Evolutionary conservation across 2,329 filamentous ascomycete genomes (phyloP), one percentile per base, ranked within the genome.

Genomic region (Zymoseptoria brevis): DNA sequence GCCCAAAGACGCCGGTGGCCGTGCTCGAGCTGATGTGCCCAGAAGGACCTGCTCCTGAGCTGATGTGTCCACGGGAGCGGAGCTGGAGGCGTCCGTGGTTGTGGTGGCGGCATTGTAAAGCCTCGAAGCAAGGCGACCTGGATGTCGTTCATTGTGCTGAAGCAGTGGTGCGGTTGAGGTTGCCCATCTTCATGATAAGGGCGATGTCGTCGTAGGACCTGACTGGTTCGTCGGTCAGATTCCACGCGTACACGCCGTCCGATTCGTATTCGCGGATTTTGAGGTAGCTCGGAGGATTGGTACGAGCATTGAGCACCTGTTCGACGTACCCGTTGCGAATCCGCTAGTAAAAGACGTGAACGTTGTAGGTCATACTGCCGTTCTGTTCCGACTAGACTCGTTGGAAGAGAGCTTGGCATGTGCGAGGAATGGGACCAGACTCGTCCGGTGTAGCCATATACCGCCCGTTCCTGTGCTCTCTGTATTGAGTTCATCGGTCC

Each of bases 141-240:
- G 1, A 92, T 97, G 75, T 99, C 94, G 75, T 99, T 99, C 94
- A 99, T 99, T 78, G 96, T 97, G 60, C 94, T 99, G 89, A 91
- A 13, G 94, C 94, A 21, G 85, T 87, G 0, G 94, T 97, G 53
- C 94, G 87, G 59, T 89, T 96, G 64, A 83, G 79, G 74, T 99
- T 94, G 58, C 94, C 94, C 69, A 86, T 84, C 68, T 88, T 89
- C 91, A 99, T 96, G 75, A 89, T 87, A 49, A 88, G 87, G 75
- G 96, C 81, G 63, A 99, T 90, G 73, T 99, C 94, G 55, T 83
- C 79, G 69, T 94, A 89, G 74, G 85, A 92, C 72, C 89, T 87
- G 50, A 96, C 94, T 0, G 91, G 90, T 2, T 94, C 88, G 72
- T 99, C 94, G 8, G 91, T 96, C 68, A 99, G 78, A 69, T 96